Evolutionary conservation across 2,329 filamentous ascomycete genomes (phyloP), one percentile per base, ranked within the genome.

Genomic region (Amylocarpus encephaloides): DNA sequence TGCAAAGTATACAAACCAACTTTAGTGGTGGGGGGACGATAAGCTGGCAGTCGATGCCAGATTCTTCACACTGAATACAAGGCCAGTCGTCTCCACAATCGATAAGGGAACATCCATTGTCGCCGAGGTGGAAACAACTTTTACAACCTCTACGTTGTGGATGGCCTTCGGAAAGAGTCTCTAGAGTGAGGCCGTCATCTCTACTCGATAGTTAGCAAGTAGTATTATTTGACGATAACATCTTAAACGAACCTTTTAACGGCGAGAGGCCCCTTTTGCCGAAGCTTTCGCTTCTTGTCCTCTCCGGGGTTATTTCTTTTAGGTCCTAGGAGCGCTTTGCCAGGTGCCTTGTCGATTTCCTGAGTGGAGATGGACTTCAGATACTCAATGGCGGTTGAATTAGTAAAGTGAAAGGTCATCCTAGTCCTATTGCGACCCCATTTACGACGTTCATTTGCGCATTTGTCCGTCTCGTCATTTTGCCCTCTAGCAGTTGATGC

Each of bases 101-200:
- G 22, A 64, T 58, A 3, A 64, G 56, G 10, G 56, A 53, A 26
- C 61, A 64, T 16, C 53, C 49, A 26, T 64, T 57, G 26, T 59
- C 50, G 13, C 56, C 55, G 2, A 47, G 22, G 3, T 50, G 43
- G 33, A 63, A 62, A 46, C 62, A 64, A 10, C 53, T 34, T 48
- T 58, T 63, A 43, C 62, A 64, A 9, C 60, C 60, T n/a, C 54
- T 48, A 11, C 49, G 54, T 33, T 63, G 60, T 11, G 56, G 61
- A 35, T 61, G 53, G 3, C 53, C 57, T 10, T 45, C 18, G 3
- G 51, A 57, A 6, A 64, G 35, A 16, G 55, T 34, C 6, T 48
- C 48, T 6, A 62, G 42, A 1, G 49, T 59, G 2, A 60, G 43
- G 2, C 57, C 61, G 39, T 64, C 61, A 4, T 41, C 38, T 48